These are phyloP conservation scores for Volvox reticuliferus DNA, from an alignment of 139 green algal genomes.

Conservation along the genomic window DNA sequence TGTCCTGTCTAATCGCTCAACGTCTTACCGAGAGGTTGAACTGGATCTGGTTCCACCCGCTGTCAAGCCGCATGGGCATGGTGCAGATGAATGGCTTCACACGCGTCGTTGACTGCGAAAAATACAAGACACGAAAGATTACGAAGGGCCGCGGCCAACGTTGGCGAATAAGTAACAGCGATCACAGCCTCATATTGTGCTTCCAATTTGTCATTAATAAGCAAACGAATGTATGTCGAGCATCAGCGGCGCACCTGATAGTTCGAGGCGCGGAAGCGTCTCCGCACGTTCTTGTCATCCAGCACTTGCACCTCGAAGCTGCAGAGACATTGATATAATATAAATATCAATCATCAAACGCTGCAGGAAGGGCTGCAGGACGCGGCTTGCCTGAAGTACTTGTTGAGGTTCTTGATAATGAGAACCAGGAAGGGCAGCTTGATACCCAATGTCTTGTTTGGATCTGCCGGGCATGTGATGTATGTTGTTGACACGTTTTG, in stretches of 20 bases:
- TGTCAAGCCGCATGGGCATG: constrained; percentile 97
- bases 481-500: constrained; percentile 94
- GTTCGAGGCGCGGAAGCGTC: constrained; percentile 97
- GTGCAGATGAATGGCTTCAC: constrained; percentile 99
- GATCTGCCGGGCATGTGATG: constrained; percentile 95
- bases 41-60: constrained; percentile 98
- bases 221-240: neutral
- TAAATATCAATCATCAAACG: neutral
- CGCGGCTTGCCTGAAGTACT: constrained; percentile 82
- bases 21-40: constrained; percentile 89
- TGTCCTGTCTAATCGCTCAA: neutral
- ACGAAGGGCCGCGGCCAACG: constrained; percentile 4
- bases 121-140: neutral
- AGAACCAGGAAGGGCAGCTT: constrained; percentile 98
- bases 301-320: constrained; percentile 98
- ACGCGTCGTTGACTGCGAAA: constrained; percentile 86
- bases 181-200: neutral
- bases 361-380: neutral
- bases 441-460: constrained; percentile 93
- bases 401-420: constrained; percentile 99
- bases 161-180: neutral
- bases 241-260: constrained; percentile 86
- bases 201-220: neutral
- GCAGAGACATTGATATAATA: neutral
- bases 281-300: constrained; percentile 98